Percentiles rank a stretch among this genome's conserved stretches.
These are phyloP conservation scores for Citrus australasica DNA, from an alignment of 345 rosid genomes.

Conservation along the genomic window DNA sequence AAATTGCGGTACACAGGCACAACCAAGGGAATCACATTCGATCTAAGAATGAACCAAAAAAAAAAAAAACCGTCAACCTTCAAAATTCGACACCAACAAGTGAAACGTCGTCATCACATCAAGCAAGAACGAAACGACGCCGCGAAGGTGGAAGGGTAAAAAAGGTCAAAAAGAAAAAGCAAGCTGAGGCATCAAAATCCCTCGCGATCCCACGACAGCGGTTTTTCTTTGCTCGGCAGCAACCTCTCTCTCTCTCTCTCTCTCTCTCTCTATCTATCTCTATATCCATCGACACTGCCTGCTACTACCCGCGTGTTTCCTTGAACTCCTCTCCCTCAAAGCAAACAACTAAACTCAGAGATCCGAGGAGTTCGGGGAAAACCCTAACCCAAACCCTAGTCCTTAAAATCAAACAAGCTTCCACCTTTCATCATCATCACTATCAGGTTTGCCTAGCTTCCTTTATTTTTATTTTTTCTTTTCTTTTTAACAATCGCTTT, in stretches of 20 bases:
- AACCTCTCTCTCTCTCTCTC: not conserved
- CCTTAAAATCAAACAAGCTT: not conserved
- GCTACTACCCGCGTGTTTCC: not conserved
- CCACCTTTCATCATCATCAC: not conserved
- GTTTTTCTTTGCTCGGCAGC: no score
- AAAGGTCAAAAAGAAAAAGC: not conserved
- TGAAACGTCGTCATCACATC: no score
- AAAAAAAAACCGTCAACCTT: no score
- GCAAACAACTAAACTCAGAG: not conserved
- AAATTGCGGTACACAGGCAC: no score
- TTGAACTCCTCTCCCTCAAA: slow-evolving; percentile 1
- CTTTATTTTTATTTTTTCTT: no score
- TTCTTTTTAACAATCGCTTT: not conserved
- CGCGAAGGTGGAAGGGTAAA: not conserved
- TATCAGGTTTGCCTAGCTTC: not conserved
- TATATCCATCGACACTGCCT: not conserved
- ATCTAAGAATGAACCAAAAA: no score
- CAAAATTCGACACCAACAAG: no score
- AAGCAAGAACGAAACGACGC: not conserved
- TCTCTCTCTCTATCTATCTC: not conserved
- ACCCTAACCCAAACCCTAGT: slow-evolving; percentile 9
- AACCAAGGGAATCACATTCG: no score
- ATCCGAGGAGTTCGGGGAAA: slow-evolving; percentile 18
- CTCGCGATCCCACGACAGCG: not conserved
- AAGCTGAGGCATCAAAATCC: not conserved